Conservation (phyloP, 1,284 basidiomycete species). For the Heterobasidion parviporum region DNA sequence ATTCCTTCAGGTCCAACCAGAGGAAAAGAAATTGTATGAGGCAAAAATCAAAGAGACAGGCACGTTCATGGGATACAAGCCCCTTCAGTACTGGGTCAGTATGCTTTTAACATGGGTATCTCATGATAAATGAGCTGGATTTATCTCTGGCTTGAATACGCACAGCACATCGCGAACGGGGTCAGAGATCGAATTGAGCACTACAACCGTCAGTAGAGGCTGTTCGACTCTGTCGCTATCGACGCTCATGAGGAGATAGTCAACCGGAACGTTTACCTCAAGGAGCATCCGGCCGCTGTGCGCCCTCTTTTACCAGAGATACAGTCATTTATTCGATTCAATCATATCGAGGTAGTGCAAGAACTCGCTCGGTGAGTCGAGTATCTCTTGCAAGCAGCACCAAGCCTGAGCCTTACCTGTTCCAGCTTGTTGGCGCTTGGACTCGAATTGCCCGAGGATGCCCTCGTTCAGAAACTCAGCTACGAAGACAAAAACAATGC, state of each 20-base stretch:
- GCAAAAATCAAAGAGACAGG: slow-evolving; percentile 40
- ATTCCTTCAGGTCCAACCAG: slow-evolving; percentile 39
- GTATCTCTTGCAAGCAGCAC: no score
- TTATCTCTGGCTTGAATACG: background rate
- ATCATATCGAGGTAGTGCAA: slow-evolving; percentile 21
- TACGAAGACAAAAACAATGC: slow-evolving; percentile 22
- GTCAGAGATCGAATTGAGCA: slow-evolving; percentile 51
- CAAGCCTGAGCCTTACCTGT: background rate
- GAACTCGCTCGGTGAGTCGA: slow-evolving; percentile 17
- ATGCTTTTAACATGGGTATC: background rate
- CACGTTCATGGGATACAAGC: slow-evolving; percentile 55
- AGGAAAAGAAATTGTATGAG: slow-evolving; percentile 49
- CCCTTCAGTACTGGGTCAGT: slow-evolving; percentile 44
- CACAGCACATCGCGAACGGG: slow-evolving; percentile 44
- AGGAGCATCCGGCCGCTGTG: slow-evolving; percentile 25
- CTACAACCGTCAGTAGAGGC: slow-evolving; percentile 39
- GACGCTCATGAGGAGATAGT: slow-evolving; percentile 6
- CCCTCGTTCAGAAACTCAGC: slow-evolving; percentile 27
- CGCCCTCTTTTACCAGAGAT: slow-evolving; percentile 36
- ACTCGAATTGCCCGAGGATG: slow-evolving; percentile 23
- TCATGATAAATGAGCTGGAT: background rate
- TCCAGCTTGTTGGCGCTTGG: slow-evolving; percentile 19
- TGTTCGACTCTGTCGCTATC: background rate
- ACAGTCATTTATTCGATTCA: slow-evolving; percentile 21
- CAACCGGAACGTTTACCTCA: slow-evolving; percentile 16